Conservation (phyloP, 2,329 filamentous ascomycete genomes). For the Helminthosporium solani region DNA sequence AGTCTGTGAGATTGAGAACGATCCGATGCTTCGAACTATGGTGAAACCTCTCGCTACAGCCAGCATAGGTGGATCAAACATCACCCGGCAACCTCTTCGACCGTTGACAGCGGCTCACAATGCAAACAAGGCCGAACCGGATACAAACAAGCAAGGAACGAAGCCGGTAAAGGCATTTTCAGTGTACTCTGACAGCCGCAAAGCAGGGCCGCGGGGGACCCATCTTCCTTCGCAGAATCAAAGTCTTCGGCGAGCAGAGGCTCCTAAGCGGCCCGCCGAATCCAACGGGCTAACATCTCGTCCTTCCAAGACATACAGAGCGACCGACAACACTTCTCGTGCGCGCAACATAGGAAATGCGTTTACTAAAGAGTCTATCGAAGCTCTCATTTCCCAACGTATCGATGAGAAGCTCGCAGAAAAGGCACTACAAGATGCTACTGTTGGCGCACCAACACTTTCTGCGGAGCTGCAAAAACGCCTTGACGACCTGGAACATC, state of each 20-base stretch:
- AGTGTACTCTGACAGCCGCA: constrained; percentile 71
- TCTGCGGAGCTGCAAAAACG: constrained; percentile 78
- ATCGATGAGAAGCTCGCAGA: constrained; percentile 85
- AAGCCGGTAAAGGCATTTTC: constrained; percentile 82
- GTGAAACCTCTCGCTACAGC: constrained; percentile 42
- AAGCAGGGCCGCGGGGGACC: constrained; percentile 28
- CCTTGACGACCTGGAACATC: constrained; percentile 79
- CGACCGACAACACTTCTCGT: constrained; percentile 37
- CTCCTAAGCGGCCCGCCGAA: constrained; percentile 48
- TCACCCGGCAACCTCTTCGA: constrained; percentile 72
- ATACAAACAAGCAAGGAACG: constrained; percentile 53
- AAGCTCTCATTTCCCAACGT: constrained; percentile 89
- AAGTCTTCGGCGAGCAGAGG: constrained; percentile 39
- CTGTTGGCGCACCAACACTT: constrained; percentile 52
- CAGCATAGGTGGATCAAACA: constrained; percentile 38
- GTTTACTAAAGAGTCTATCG: constrained; percentile 68
- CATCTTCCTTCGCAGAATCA: constrained; percentile 37
- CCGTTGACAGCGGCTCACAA: constrained; percentile 76
- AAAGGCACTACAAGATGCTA: constrained; percentile 61
- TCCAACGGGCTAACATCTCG: constrained; percentile 40
- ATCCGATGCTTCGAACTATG: constrained; percentile 68
- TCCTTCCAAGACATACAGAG: constrained; percentile 43
- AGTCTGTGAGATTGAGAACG: constrained; percentile 92
- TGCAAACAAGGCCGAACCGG: constrained; percentile 61
- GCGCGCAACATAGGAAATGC: constrained; percentile 30